Base-by-base conservation (phyloP, 1,284 basidiomycete species). In the Cerrena zonata region DNA sequence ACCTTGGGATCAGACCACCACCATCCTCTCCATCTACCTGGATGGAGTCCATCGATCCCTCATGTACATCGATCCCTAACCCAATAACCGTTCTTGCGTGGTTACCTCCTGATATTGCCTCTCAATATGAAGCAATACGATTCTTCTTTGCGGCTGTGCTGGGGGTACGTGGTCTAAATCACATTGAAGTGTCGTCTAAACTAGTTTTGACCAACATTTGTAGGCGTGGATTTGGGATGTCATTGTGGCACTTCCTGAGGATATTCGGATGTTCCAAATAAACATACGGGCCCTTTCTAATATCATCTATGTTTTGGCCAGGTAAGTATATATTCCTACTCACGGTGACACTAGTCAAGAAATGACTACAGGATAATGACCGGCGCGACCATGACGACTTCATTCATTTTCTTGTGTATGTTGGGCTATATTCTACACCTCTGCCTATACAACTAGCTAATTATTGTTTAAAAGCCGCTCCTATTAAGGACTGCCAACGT, bases 171-270 rank as follows among this genome's bases (percentile, higher is more conserved):
- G n/a, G n/a, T n/a, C n/a, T 24, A 37, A 45, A 23, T 37, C 24
- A 27, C 22, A 11, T 48, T 22, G 11, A 7, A 21, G 19, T 11
- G 4, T 40, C 21, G 5, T 36, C 5, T 27, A 4, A 19, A 22
- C 21, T 4, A 21, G 12, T 21, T 18, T 40, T 5, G 13, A 5
- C 36, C 5, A 38, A n/a, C 10, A 10, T 7, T 19, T 36, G 4
- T 12, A 48, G 46, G 46, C 46, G 39, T 48, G 46, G 46, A n/a
- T 40, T 4, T 48, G 46, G 30, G 37, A 48, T 23, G 23, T 22
- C 13, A 18, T 48, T 4, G 39, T 48, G 46, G 37, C 46, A 15
- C 15, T 48, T 12, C 36, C 46, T 3, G 46, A 48, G 15, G 46
- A 48, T 11, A 5, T 38, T 19, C 4, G 12, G 18, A 48, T 48